Evolutionary conservation across 345 rosid genomes (phyloP).

Genomic region (Camelina laxa): DNA sequence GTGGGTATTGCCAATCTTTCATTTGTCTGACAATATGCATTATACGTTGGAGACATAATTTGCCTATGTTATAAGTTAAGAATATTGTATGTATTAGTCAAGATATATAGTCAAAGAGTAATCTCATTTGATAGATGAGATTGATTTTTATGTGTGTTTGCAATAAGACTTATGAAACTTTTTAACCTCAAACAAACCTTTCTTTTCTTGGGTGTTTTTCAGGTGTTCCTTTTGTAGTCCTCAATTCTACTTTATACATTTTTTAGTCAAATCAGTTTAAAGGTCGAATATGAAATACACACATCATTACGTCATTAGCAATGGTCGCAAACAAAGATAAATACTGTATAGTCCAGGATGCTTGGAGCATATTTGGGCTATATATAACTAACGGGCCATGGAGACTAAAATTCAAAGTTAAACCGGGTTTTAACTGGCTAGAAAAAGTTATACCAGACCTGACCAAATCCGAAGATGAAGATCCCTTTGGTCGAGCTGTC

Average conservation of each 20-base stretch:
- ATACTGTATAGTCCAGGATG: not conserved
- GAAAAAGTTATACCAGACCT: constrained; percentile 11
- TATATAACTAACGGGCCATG: not conserved
- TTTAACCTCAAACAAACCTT: not conserved
- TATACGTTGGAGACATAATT: not conserved
- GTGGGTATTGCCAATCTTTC: not conserved
- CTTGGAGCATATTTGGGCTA: not conserved
- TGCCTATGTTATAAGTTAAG: not conserved
- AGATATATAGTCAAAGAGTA: not conserved
- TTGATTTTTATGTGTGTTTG: not conserved
- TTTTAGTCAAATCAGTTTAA: not conserved
- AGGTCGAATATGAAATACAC: not conserved
- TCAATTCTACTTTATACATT: not conserved
- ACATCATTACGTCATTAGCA: not conserved
- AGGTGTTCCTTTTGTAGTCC: not conserved
- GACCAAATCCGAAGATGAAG: constrained; percentile 32
- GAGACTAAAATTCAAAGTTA: not conserved
- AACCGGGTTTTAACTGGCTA: not conserved
- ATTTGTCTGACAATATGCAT: not conserved
- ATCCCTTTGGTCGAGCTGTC: constrained; percentile 23
- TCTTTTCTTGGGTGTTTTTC: not conserved
- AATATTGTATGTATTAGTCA: not conserved
- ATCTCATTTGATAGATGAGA: too few species aligned
- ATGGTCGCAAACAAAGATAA: not conserved
- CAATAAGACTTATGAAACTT: not conserved